Conservation (phyloP, 208 protist genomes). For the Acanthamoeba lenticulata region DNA sequence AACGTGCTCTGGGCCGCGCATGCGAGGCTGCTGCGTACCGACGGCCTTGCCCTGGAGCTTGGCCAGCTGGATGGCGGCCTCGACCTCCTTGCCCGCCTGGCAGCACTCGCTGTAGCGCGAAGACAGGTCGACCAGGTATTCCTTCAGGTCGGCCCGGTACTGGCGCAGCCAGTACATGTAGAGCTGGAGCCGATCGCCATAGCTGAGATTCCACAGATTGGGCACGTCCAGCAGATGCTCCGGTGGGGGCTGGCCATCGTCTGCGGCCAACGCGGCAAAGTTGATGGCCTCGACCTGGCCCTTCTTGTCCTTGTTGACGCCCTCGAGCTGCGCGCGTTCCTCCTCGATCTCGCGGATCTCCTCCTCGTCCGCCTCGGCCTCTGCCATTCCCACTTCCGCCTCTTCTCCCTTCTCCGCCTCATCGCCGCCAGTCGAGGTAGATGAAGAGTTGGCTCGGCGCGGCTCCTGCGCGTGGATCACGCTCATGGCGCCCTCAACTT, state of each 20-base stretch:
- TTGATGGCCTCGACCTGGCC: not conserved
- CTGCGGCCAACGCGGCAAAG: not conserved
- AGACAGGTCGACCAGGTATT: not conserved
- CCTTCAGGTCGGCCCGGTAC: not conserved
- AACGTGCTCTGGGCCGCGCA: not conserved
- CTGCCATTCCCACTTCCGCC: not conserved
- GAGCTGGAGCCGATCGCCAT: not conserved
- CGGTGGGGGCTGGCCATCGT: not conserved
- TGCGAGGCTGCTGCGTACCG: not conserved
- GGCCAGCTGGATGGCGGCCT: slow-evolving; percentile 20
- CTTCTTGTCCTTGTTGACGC: not conserved
- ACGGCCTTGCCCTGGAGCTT: not conserved
- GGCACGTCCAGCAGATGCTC: not conserved
- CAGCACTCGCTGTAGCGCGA: slow-evolving; percentile 21
- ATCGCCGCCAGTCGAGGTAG: not conserved
- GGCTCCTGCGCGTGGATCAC: too few relatives aligned
- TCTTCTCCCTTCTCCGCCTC: slow-evolving; percentile 2
- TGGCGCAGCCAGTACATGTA: slow-evolving; percentile 12
- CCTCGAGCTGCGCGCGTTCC: not conserved
- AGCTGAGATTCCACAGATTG: slow-evolving; percentile 40
- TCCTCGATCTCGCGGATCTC: slow-evolving; percentile 25
- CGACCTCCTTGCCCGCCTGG: slow-evolving; percentile 45
- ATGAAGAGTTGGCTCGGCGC: too few relatives aligned
- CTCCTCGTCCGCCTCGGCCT: not conserved
- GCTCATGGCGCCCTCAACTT: not conserved